A percentile compares a stretch with the other conserved stretches of the same genome.
phyloP scores from a whole-genome alignment of 139 green algal species.

The Chlorella sp. region DNA sequence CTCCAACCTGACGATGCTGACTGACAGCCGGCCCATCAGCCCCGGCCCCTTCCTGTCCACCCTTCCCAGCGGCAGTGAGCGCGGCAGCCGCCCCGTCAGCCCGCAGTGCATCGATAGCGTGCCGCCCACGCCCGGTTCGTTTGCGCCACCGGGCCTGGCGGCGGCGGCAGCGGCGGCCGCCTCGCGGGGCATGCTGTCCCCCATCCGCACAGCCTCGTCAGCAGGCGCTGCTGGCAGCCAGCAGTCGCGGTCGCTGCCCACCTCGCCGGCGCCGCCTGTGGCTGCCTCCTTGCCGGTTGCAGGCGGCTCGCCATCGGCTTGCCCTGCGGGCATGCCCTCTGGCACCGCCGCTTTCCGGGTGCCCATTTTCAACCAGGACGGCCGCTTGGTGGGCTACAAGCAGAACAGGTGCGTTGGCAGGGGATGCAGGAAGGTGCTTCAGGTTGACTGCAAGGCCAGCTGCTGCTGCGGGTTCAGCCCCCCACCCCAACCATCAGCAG shows the following conservation, averaged over 20 bases:
- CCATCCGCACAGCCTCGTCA: not conserved
- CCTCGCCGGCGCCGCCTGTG: not conserved
- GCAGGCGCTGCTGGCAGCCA: not conserved
- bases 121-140: constrained; percentile 24
- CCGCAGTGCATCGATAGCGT: constrained; percentile 29
- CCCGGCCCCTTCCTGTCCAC: constrained; percentile 20
- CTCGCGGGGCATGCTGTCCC: not conserved
- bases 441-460: not conserved
- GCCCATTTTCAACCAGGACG: constrained; percentile 43
- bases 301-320: not conserved
- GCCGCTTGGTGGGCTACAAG: constrained; percentile 40
- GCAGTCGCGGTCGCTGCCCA: constrained; percentile 16
- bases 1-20: constrained; percentile 32
- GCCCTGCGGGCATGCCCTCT: not conserved
- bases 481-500: not conserved
- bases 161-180: not conserved
- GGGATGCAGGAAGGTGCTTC: not conserved
- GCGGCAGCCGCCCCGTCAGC: constrained; percentile 30
- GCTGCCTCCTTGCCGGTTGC: not conserved
- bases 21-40: constrained; percentile 34
- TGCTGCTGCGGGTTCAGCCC: not conserved
- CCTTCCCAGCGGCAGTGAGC: constrained; percentile 3
- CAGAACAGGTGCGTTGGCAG: constrained; percentile 36
- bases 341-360: constrained; percentile 17
- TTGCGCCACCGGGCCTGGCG: constrained; percentile 5